Conservation (phyloP, 306 rosid genomes). For the Trichosanthes cucumerina region DNA sequence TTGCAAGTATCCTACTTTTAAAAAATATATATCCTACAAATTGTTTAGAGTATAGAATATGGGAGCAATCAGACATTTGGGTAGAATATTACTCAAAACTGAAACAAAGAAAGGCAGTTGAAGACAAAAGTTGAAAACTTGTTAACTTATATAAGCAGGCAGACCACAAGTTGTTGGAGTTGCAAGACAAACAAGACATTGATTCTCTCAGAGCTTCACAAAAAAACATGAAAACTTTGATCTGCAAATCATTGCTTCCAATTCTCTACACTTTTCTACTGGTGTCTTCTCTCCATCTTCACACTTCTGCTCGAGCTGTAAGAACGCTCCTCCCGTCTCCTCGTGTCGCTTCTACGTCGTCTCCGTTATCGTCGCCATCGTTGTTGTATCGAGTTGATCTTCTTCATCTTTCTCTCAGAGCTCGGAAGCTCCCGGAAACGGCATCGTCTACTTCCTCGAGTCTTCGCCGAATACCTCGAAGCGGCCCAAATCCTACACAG, state of each 20-base stretch:
- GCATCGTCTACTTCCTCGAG: slow-evolving; percentile 26
- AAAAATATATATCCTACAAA: not conserved
- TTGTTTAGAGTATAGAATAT: not conserved
- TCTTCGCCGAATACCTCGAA: slow-evolving; percentile 61
- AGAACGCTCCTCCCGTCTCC: slow-evolving; percentile 26
- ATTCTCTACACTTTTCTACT: slow-evolving; percentile 30
- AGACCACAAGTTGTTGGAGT: slow-evolving; percentile 21
- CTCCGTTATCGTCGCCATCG: not conserved
- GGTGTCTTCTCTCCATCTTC: slow-evolving; percentile 25
- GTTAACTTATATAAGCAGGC: slow-evolving; percentile 21
- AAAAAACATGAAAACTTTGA: slow-evolving; percentile 46
- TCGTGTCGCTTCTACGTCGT: slow-evolving; percentile 18
- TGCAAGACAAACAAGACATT: slow-evolving; percentile 23
- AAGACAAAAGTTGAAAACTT: slow-evolving; percentile 8
- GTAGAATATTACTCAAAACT: not conserved
- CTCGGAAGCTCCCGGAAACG: not conserved
- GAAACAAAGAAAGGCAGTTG: not conserved
- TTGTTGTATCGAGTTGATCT: not conserved
- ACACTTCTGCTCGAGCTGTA: slow-evolving; percentile 13
- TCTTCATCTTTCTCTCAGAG: not conserved
- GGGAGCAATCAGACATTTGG: not conserved
- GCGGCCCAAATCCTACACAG: slow-evolving; percentile 73
- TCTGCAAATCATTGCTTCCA: slow-evolving; percentile 29
- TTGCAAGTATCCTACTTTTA: not conserved
- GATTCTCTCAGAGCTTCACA: slow-evolving; percentile 33